Percentiles rank a stretch among this genome's conserved stretches.
Conservation (phyloP, 1,139 yeast genomes). For the Pichia sp. region DNA sequence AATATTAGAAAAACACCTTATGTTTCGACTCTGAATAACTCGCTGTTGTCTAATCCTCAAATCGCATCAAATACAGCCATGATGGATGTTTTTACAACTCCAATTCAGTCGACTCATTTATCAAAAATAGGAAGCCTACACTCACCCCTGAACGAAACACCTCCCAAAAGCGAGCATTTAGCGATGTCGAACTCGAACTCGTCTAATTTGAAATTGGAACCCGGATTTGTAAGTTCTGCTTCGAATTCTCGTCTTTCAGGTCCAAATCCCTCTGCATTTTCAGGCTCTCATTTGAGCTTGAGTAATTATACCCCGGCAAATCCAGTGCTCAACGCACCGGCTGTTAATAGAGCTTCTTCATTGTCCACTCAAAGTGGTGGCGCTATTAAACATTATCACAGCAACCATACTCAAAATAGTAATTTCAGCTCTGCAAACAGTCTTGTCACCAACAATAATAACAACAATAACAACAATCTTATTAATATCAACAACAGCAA, state of each 20-base stretch:
- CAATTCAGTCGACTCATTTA: background rate
- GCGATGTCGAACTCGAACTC: background rate
- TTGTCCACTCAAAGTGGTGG: background rate
- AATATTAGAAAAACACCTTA: conserved; percentile 14
- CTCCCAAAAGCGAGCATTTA: background rate
- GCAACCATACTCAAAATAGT: background rate
- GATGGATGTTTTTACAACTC: conserved; percentile 3
- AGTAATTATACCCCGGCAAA: conserved; percentile 1
- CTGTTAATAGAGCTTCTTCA: background rate
- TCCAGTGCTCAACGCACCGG: background rate
- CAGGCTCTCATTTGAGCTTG: background rate
- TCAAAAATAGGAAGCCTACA: background rate
- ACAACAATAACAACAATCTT: background rate
- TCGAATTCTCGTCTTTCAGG: background rate
- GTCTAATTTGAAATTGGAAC: conserved; percentile 1
- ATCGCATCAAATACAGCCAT: background rate
- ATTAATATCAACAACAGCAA: background rate
- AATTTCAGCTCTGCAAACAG: conserved; percentile 9
- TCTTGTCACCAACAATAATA: background rate
- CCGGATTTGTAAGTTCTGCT: conserved; percentile 6
- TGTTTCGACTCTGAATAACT: background rate
- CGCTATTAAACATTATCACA: conserved; percentile 2
- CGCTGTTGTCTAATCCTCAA: background rate
- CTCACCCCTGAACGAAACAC: background rate
- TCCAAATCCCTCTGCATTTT: background rate